Evolutionary conservation across 2,329 filamentous ascomycete genomes (phyloP).

Genomic region (Trichoderma aggressivum): DNA sequence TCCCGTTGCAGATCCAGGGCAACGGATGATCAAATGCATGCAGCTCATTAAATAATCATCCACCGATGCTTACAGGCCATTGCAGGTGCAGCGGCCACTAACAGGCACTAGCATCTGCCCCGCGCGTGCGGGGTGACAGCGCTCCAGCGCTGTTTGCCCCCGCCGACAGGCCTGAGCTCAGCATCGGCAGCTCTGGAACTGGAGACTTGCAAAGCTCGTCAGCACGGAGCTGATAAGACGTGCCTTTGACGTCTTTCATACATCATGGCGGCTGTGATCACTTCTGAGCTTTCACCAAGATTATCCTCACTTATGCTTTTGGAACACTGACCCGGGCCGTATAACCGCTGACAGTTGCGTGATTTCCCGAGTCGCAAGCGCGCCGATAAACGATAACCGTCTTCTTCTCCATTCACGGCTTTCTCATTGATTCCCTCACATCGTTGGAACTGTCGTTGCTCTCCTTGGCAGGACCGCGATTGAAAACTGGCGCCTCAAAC

Average conservation of each 20-base stretch:
- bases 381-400: neutral
- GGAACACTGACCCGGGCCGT: neutral
- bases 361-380: neutral
- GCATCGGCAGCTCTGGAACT: neutral
- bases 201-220: neutral
- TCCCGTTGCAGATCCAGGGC: neutral
- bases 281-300: neutral
- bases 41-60: neutral
- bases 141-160: neutral
- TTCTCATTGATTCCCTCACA: neutral
- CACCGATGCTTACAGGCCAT: neutral
- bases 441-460: neutral
- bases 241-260: conserved; percentile 15
- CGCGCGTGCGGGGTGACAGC: conserved; percentile 1
- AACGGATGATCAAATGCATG: neutral
- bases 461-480: neutral
- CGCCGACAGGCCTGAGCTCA: neutral
- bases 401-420: neutral
- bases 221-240: neutral
- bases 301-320: neutral
- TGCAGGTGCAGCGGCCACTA: neutral
- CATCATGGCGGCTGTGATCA: conserved; percentile 3
- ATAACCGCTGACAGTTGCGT: neutral
- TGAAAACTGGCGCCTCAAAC: conserved; percentile 8
- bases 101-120: neutral